These are phyloP conservation scores for Monosporascus ibericus DNA, from an alignment of 2,329 filamentous ascomycete genomes.

Conservation along the genomic window DNA sequence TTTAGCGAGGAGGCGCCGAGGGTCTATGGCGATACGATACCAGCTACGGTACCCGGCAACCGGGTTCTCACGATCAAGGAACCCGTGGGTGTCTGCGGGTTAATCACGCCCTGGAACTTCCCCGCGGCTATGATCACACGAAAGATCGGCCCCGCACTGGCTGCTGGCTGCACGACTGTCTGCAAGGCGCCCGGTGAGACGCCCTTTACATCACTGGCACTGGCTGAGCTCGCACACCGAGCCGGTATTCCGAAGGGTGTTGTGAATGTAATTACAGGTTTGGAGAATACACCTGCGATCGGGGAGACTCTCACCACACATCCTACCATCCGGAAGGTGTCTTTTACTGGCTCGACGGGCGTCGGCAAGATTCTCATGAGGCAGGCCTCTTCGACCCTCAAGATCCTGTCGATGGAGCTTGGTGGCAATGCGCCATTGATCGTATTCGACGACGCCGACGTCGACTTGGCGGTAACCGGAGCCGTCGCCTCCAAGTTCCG, in stretches of 20 bases:
- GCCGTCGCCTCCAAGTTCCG: constrained; percentile 89
- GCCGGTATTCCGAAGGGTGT: constrained; percentile 89
- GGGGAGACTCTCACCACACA: constrained; percentile 72
- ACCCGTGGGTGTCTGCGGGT: constrained; percentile 74
- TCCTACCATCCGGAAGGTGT: constrained; percentile 77
- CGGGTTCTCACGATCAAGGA: constrained; percentile 75
- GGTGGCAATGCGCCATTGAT: constrained; percentile 96
- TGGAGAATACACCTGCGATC: constrained; percentile 73
- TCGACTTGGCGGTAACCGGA: constrained; percentile 77
- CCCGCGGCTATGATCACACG: constrained; percentile 70
- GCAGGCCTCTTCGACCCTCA: constrained; percentile 77
- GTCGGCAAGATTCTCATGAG: constrained; percentile 78
- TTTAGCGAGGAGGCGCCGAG: constrained; percentile 74
- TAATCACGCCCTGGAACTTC: constrained; percentile 90
- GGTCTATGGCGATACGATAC: constrained; percentile 69
- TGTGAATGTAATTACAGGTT: constrained; percentile 78
- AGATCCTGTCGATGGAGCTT: constrained; percentile 80
- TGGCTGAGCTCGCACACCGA: constrained; percentile 79
- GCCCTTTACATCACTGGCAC: constrained; percentile 80
- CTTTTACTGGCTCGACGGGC: constrained; percentile 77
- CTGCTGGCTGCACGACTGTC: constrained; percentile 92
- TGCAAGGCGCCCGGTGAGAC: constrained; percentile 90
- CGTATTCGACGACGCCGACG: constrained; percentile 89
- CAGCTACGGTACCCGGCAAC: constrained; percentile 63
- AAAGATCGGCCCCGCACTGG: constrained; percentile 68